A percentile compares a stretch with the other conserved stretches of the same genome.
Evolutionary conservation across 2,329 filamentous ascomycete species (phyloP).

Genomic region (Mollisiaceae sp.): DNA sequence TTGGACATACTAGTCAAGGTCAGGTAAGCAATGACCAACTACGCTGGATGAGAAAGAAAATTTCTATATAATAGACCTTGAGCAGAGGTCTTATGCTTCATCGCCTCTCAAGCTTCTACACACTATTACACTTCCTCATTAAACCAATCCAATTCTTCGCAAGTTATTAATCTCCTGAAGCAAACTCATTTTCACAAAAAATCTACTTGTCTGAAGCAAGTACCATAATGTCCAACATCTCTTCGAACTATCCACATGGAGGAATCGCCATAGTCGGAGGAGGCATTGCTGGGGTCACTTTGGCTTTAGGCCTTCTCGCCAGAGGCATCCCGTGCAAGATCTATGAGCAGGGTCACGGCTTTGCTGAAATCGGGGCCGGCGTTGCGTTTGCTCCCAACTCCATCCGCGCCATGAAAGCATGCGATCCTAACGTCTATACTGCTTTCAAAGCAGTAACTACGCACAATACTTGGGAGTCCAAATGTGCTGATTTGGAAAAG

Average conservation of each 20-base stretch:
- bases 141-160: neutral
- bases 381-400: constrained; percentile 32
- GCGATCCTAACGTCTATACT: constrained; percentile 27
- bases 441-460: constrained; percentile 25
- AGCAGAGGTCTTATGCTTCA: neutral
- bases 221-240: constrained; percentile 2
- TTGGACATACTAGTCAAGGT: neutral
- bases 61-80: neutral
- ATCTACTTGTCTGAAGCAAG: neutral
- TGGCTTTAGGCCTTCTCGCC: constrained; percentile 28
- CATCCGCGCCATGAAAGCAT: constrained; percentile 22
- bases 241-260: constrained; percentile 1
- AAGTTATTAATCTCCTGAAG: too few relatives aligned
- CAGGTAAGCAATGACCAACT: neutral
- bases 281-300: constrained; percentile 32
- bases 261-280: constrained; percentile 34
- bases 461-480: constrained; percentile 29
- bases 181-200: neutral
- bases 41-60: neutral
- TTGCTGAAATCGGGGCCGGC: constrained; percentile 34
- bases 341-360: constrained; percentile 30
- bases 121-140: neutral
- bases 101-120: neutral
- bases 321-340: constrained; percentile 26
- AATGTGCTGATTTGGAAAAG: constrained; percentile 30